Evolutionary conservation across 1,139 yeast species (phyloP).

Genomic region (Suhomyces chickasaworum): DNA sequence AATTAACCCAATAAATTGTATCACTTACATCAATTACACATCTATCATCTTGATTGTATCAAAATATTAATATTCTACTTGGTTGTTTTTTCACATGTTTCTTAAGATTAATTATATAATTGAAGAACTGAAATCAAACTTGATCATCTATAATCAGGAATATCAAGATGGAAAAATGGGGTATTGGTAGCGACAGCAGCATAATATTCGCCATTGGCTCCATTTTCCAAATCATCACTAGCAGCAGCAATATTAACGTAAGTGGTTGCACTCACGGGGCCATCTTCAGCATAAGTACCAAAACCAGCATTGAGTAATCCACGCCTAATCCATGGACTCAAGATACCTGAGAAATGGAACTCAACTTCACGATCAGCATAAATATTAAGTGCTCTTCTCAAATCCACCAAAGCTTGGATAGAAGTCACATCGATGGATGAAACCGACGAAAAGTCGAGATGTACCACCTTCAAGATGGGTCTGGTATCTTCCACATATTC

Average conservation of each 20-base stretch:
- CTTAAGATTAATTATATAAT: not conserved
- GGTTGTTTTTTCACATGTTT: not conserved
- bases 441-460: conserved; percentile 79
- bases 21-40: too few relatives aligned
- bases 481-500: conserved; percentile 46
- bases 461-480: conserved; percentile 70
- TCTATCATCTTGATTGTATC: too few relatives aligned
- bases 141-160: conserved; percentile 60
- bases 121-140: conserved; percentile 4
- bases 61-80: too few relatives aligned
- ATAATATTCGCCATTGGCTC: conserved; percentile 37
- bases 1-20: too few relatives aligned
- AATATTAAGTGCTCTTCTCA: conserved; percentile 67
- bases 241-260: conserved; percentile 43
- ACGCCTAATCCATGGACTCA: conserved; percentile 85
- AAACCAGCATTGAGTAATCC: conserved; percentile 77
- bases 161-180: conserved; percentile 85
- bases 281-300: conserved; percentile 58
- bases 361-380: conserved; percentile 86
- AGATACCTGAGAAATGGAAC: conserved; percentile 83
- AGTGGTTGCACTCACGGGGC: conserved; percentile 41
- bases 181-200: conserved; percentile 73
- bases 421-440: conserved; percentile 79
- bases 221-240: conserved; percentile 35
- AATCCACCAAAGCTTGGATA: conserved; percentile 74